Evolutionary conservation across 139 green algal genomes (phyloP), one percentile per base, ranked within the genome.

Genomic region (Spirogloea muscicola): DNA sequence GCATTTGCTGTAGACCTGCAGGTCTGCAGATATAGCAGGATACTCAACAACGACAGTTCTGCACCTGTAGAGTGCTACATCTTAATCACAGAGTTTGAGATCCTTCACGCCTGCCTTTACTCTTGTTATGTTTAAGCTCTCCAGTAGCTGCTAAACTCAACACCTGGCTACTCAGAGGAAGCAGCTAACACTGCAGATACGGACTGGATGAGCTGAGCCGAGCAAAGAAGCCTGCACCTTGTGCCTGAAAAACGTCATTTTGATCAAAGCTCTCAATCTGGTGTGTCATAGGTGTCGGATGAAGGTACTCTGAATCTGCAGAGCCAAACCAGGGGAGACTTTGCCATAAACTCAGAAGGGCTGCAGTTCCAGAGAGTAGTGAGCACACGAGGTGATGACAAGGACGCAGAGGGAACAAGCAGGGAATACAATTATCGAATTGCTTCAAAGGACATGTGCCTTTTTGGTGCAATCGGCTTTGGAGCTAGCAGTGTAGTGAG

Each of bases 401-500:
- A 68, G 13, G 69, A 57, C 7, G 41, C 60, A 33, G 43, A 36
- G 13, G 58, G 27, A 18, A 29, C 44, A 13, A 29, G 13, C 13
- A 33, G 57, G 7, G 73, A 81, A 36, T 36, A 57, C 18, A 62
- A 41, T 21, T 81, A 81, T 37, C 36, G 59, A 34, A 75, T 61
- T 36, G 49, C 61, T 1, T 67, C 62, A 1, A 59, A 55, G 25
- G 73, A 81, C 33, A 81, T 81, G 73, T 40, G 33, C 25, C 62
- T 81, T 5, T 81, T 81, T 51, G 44, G 61, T 13, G 41, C 70
- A 6, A 62, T 84, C n/a, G 78, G 78, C 6, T 68, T 21, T n/a
- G 80, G 80, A 5, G 80, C 75, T 5, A 77, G 60, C 61, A 69
- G 60, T 39, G 59, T 77, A 3, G 80, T 86, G 7, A 48, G 66